A percentile compares a stretch with the other conserved stretches of the same genome.
These are phyloP conservation scores for Pseudozyma sp. DNA, from an alignment of 1,284 basidiomycete species.

Conservation along the genomic window DNA sequence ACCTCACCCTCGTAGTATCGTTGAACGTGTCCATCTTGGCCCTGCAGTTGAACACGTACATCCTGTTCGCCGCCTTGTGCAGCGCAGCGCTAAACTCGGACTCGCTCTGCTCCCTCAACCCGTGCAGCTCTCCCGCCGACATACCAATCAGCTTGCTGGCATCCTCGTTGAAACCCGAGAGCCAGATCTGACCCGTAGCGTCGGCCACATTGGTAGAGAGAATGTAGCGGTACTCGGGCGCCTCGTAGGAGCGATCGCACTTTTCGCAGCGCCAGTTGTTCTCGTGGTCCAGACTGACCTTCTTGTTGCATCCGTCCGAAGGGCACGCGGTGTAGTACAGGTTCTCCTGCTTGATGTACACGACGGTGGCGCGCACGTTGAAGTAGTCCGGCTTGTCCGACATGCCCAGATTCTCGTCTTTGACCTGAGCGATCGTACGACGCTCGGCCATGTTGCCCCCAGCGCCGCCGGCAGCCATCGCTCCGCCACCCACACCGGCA, in stretches of 20 bases:
- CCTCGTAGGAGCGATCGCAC: constrained; percentile 80
- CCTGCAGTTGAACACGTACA: constrained; percentile 85
- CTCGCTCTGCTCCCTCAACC: constrained; percentile 79
- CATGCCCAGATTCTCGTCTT: constrained; percentile 81
- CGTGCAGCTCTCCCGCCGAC: constrained; percentile 82
- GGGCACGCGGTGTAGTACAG: constrained; percentile 92
- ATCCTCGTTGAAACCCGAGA: constrained; percentile 95
- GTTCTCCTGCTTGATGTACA: constrained; percentile 88
- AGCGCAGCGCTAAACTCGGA: constrained; percentile 76
- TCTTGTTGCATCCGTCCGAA: constrained; percentile 86
- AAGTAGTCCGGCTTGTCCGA: constrained; percentile 86
- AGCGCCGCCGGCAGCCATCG: constrained; percentile 63
- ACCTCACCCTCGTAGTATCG: constrained; percentile 61
- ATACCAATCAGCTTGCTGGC: constrained; percentile 80
- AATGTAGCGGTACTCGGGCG: constrained; percentile 91
- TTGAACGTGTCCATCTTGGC: constrained; percentile 75
- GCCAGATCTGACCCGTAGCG: constrained; percentile 87
- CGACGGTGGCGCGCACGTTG: constrained; percentile 81
- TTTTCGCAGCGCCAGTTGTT: constrained; percentile 90
- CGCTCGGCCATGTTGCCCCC: constrained; percentile 68
- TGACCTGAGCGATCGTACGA: constrained; percentile 83
- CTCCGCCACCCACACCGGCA: constrained; percentile 53
- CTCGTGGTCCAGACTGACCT: constrained; percentile 79
- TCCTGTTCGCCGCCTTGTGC: constrained; percentile 77
- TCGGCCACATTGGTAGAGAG: constrained; percentile 89